Percentiles rank a stretch among this genome's conserved stretches.
Evolutionary conservation across 192 early-diverging fungal genomes (phyloP).

Genomic region (Entomortierella beljakovae): DNA sequence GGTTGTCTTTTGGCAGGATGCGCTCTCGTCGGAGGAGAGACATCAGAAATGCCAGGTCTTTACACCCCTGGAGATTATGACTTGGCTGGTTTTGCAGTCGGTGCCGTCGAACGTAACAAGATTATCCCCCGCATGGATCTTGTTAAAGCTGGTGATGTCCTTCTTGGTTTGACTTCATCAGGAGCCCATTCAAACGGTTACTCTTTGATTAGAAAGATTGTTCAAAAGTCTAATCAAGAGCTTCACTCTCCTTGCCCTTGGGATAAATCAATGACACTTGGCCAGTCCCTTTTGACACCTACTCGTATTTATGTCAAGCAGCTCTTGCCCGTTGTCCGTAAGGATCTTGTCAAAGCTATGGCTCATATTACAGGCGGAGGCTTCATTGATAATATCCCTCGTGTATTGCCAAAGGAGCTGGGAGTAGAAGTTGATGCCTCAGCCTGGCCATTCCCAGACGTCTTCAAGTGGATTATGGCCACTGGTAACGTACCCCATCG

Average conservation of each 20-base stretch:
- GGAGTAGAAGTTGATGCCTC: slow-evolving; percentile 87
- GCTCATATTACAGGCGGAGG: slow-evolving; percentile 99
- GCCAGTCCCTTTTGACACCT: slow-evolving; percentile 89
- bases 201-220: slow-evolving; percentile 94
- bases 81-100: slow-evolving; percentile 97
- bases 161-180: slow-evolving; percentile 94
- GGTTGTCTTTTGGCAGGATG: slow-evolving; percentile 92
- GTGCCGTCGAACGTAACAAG: slow-evolving; percentile 91
- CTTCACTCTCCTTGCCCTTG: slow-evolving; percentile 89
- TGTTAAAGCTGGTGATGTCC: slow-evolving; percentile 83
- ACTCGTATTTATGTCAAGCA: slow-evolving; percentile 97
- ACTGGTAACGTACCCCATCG: slow-evolving; percentile 81
- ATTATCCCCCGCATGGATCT: slow-evolving; percentile 86
- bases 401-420: slow-evolving; percentile 87
- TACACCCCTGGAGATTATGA: slow-evolving; percentile 89
- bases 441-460: slow-evolving; percentile 85
- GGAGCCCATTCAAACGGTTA: slow-evolving; percentile 99
- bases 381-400: slow-evolving; percentile 98
- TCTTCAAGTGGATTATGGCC: slow-evolving; percentile 95
- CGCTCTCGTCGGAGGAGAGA: slow-evolving; percentile 98
- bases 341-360: slow-evolving; percentile 92
- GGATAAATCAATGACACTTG: slow-evolving; percentile 74
- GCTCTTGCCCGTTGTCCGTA: slow-evolving; percentile 83
- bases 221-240: slow-evolving; percentile 76
- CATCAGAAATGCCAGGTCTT: slow-evolving; percentile 99